Percentiles rank a stretch among this genome's conserved stretches.
Evolutionary conservation across 305 asterid genomes (phyloP).

Genomic region (Striga hermonthica): DNA sequence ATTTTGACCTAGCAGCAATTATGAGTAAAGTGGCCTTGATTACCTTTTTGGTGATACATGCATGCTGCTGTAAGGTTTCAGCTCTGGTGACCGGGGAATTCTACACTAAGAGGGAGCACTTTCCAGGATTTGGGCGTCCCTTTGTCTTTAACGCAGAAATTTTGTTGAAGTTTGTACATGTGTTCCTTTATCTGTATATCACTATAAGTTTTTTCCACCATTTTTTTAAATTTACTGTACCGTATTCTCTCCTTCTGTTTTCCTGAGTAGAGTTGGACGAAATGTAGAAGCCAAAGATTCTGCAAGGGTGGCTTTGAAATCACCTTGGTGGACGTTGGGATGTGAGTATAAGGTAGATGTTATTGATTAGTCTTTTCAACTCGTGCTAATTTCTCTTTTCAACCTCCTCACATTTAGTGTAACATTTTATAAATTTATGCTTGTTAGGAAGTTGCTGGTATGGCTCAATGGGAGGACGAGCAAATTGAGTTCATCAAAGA

Average conservation of each 20-base stretch:
- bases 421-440: constrained; percentile 7
- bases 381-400: constrained; percentile 7
- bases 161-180: constrained; percentile 59
- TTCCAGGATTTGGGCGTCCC: constrained; percentile 98
- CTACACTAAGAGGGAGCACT: constrained; percentile 92
- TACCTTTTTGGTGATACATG: constrained; percentile 42
- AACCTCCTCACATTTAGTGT: constrained; percentile 1
- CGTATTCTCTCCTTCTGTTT: constrained; percentile 10
- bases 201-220: not conserved
- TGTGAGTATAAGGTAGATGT: constrained; percentile 69
- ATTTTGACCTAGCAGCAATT: constrained; percentile 25
- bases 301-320: constrained; percentile 93
- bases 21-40: constrained; percentile 31
- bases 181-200: constrained; percentile 21
- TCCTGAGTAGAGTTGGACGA: constrained; percentile 70
- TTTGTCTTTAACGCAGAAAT: constrained; percentile 79
- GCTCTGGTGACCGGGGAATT: constrained; percentile 96
- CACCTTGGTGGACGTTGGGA: constrained; percentile 99
- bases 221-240: not conserved
- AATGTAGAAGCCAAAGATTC: constrained; percentile 81
- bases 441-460: constrained; percentile 73
- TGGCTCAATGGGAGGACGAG: constrained; percentile 96
- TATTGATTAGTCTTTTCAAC: constrained; percentile 6
- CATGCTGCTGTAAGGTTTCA: constrained; percentile 79
- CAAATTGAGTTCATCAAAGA: constrained; percentile 92